A percentile compares a stretch with the other conserved stretches of the same genome.
Conservation (phyloP, 78 protist genomes). For the Dictyostelium purpureum region DNA sequence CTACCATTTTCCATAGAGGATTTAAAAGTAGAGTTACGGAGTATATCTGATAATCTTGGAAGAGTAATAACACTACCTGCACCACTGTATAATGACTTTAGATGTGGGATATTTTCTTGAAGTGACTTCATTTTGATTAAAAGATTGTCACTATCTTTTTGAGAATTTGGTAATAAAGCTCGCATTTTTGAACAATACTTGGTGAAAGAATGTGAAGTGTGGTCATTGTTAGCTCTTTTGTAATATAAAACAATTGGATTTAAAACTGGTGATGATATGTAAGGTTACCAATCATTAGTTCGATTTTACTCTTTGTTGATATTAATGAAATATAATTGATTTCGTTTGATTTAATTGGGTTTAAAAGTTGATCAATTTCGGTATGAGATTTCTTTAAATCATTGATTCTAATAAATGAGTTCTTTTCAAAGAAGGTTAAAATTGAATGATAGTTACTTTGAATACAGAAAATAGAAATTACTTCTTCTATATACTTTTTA, state of each 20-base stretch:
- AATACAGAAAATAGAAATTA: too few relatives aligned
- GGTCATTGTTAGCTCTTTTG: neutral
- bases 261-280: neutral
- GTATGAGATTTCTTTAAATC: too few relatives aligned
- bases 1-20: neutral
- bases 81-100: neutral
- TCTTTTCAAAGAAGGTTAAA: too few relatives aligned
- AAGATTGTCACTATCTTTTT: neutral
- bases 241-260: neutral
- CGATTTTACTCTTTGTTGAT: neutral
- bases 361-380: too few relatives aligned
- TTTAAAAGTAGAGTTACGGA: neutral
- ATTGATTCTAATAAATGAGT: too few relatives aligned
- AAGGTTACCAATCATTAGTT: neutral
- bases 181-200: neutral
- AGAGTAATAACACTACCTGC: conserved; percentile 1
- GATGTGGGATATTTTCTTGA: neutral
- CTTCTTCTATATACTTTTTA: too few relatives aligned
- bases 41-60: neutral
- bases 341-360: too few relatives aligned
- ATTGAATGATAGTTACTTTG: too few relatives aligned
- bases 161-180: neutral
- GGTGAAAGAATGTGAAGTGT: neutral
- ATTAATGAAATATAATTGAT: neutral
- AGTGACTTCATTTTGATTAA: neutral